phyloP scores from a whole-genome alignment of 495 filamentous ascomycete genomes.

The Friedmanniomyces endolithicus region DNA sequence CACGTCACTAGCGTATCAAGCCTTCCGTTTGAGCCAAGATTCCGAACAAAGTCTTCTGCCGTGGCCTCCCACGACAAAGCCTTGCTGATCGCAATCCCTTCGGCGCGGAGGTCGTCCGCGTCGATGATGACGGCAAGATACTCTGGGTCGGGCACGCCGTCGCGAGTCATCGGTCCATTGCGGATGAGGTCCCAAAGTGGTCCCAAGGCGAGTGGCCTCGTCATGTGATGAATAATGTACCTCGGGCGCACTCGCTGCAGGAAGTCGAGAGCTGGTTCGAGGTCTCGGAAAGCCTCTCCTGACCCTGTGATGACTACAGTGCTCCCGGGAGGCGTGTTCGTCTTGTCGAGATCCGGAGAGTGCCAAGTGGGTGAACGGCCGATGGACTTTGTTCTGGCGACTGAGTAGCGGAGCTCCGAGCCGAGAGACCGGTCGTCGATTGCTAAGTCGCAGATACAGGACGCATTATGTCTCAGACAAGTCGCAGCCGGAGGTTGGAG shows the following conservation, averaged over 20 bases:
- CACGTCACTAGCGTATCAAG: slow-evolving; percentile 22
- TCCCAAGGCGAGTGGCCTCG: slow-evolving; percentile 17
- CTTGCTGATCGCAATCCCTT: slow-evolving; percentile 17
- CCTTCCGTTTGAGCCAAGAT: slow-evolving; percentile 19
- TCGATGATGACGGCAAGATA: slow-evolving; percentile 18
- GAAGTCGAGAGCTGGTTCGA: slow-evolving; percentile 20
- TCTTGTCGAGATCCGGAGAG: slow-evolving; percentile 4
- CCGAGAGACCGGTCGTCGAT: not conserved
- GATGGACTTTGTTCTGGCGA: not conserved
- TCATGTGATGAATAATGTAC: slow-evolving; percentile 21
- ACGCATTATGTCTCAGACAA: slow-evolving; percentile 14
- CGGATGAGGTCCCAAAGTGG: slow-evolving; percentile 19
- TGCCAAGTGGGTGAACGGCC: slow-evolving; percentile 12
- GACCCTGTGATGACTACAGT: slow-evolving; percentile 19
- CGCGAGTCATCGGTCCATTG: slow-evolving; percentile 16
- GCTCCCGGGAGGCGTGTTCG: not conserved
- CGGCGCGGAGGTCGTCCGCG: slow-evolving; percentile 19
- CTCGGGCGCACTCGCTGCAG: slow-evolving; percentile 12
- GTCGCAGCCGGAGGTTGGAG: slow-evolving; percentile 8
- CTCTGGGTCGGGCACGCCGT: slow-evolving; percentile 15
- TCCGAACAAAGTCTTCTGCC: slow-evolving; percentile 21
- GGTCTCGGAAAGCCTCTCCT: slow-evolving; percentile 17
- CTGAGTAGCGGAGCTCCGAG: not conserved
- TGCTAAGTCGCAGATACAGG: slow-evolving; percentile 11
- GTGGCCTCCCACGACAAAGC: slow-evolving; percentile 20